phyloP scores from a whole-genome alignment of 257 asterid genomes.

The Mentha longifolia region DNA sequence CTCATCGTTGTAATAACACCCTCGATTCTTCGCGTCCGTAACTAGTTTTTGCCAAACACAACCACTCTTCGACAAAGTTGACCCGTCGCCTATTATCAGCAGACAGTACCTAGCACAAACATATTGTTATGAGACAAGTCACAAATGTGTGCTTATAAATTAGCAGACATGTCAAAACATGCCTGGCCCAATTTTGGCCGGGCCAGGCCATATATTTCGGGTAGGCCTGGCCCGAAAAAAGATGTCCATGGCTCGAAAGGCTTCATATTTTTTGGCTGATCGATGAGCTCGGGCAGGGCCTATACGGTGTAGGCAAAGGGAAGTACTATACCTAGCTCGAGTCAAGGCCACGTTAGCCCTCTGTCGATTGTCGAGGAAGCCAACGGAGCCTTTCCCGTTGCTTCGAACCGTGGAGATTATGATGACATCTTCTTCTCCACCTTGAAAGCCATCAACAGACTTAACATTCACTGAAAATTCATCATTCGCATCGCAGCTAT shows the following conservation, averaged over 20 bases:
- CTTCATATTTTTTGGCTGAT: no score
- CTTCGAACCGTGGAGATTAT: constrained; percentile 71
- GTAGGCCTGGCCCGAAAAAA: no score
- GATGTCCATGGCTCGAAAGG: no score
- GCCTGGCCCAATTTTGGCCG: not conserved
- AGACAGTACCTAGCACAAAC: constrained; percentile 55
- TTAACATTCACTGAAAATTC: constrained; percentile 64
- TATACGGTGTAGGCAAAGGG: not conserved
- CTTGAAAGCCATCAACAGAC: constrained; percentile 83
- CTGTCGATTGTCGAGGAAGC: constrained; percentile 64
- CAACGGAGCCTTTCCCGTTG: constrained; percentile 63
- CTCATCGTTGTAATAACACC: constrained; percentile 53
- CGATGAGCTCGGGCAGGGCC: no score
- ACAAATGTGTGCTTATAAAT: not conserved
- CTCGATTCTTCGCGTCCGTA: constrained; percentile 53
- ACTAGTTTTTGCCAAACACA: constrained; percentile 63
- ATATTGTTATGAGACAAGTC: not conserved
- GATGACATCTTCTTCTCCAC: constrained; percentile 80
- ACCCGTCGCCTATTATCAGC: constrained; percentile 66
- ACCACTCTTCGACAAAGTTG: constrained; percentile 56
- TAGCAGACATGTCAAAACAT: not conserved
- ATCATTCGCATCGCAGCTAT: constrained; percentile 48
- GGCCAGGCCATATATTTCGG: not conserved
- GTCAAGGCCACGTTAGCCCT: constrained; percentile 73
- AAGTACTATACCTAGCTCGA: constrained; percentile 71